A percentile compares a stretch with the other conserved stretches of the same genome.
These are phyloP conservation scores for Amoeboaphelidium occidentale DNA, from an alignment of 371 early-diverging fungal genomes.

Conservation along the genomic window DNA sequence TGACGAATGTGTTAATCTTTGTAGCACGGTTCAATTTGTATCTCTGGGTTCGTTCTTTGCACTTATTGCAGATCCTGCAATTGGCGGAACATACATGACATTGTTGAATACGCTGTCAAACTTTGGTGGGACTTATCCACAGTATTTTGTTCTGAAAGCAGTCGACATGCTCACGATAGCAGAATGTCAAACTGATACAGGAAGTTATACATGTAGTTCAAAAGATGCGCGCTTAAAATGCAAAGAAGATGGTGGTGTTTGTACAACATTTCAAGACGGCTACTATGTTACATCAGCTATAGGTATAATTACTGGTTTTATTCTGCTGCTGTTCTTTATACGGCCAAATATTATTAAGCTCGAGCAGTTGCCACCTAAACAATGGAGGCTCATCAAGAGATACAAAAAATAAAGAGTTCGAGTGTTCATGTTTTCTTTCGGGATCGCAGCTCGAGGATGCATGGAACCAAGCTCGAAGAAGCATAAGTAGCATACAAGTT, in stretches of 20 bases:
- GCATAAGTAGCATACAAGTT: too few relatives aligned
- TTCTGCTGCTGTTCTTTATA: background rate
- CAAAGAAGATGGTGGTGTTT: background rate
- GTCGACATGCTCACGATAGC: background rate
- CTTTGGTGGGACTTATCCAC: constrained; percentile 93
- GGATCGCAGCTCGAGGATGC: too few relatives aligned
- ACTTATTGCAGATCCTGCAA: constrained; percentile 77
- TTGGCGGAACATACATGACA: constrained; percentile 26
- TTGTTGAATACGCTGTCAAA: constrained; percentile 78
- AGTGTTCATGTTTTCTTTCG: too few relatives aligned
- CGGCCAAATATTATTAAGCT: background rate
- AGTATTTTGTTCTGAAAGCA: constrained; percentile 15
- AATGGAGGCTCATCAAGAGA: background rate
- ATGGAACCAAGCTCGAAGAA: too few relatives aligned
- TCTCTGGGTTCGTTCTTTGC: constrained; percentile 83
- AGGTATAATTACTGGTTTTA: background rate
- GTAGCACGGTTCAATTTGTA: constrained; percentile 79
- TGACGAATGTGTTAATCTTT: background rate
- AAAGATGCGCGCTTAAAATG: background rate
- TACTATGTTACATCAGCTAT: background rate
- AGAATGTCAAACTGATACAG: background rate
- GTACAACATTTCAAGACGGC: background rate
- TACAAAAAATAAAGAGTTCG: background rate
- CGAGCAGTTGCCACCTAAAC: background rate
- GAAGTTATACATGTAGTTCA: background rate